Base-by-base conservation (phyloP, 75 land plant genomes). In the Pinus taeda region DNA sequence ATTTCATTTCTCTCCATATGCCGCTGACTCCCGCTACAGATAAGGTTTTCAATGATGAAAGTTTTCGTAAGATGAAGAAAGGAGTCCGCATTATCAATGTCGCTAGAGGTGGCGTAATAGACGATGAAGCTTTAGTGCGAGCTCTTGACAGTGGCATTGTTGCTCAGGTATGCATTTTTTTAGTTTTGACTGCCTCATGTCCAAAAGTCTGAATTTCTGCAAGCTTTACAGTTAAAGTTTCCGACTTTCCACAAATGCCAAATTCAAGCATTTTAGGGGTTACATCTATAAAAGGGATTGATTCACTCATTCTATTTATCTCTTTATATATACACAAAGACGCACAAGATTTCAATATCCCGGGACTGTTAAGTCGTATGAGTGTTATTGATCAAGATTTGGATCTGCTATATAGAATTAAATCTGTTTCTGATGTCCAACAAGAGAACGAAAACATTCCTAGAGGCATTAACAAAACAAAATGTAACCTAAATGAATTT, bases 51-150 rank as follows among this genome's bases (percentile, higher is more conserved):
- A 89, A 86, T 71, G 93, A 84, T 77, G 87, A 91, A 18, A 84
- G 78, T 42, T 91, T 91, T 83, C 80, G 80, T 56, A 89, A 87
- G 76, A 87, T 91, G 91, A 91, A 91, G 84, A 89, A 86, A 57
- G 93, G 93, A 53, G 92, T 89, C 12, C 64, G 89, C n/a, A 87
- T 91, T 75, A 62, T 91, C 22, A 91, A 91, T 89, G 92, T 91
- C 58, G 93, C 93, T n/a, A 80, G 92, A 33, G 92, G 92, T 37
- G 93, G 93, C 58, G 93, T 89, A 5, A 91, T 91, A 58, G 93
- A 91, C 79, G 93, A 91, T 73, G 93, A 89, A 6, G 93, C 93
- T 57, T 42, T 91, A 18, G 80, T 91, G 62, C 84, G 79, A 59
- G 93, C 93, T 42, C 78, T 91, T 74, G 92, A 91, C 83, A 63